Conservation (phyloP, 83 land plant species). For the Thuja plicata region DNA sequence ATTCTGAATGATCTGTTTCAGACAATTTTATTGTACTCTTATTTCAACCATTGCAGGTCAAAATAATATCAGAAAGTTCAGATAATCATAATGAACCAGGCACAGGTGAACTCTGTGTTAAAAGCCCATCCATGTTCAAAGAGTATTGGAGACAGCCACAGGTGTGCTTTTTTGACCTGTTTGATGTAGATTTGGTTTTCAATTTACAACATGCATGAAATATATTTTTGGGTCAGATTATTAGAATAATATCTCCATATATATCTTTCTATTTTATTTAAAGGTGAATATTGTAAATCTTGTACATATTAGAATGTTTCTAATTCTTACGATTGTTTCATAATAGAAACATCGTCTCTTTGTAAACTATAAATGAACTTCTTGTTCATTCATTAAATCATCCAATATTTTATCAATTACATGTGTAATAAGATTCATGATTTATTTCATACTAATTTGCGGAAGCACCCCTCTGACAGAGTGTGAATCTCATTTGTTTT, state of each 20-base stretch:
- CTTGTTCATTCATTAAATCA: no score
- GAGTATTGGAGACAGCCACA: slow-evolving; percentile 93
- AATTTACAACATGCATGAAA: not conserved
- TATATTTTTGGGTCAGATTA: not conserved
- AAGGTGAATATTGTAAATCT: no score
- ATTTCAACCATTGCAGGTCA: slow-evolving; percentile 44
- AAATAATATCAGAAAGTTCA: slow-evolving; percentile 60
- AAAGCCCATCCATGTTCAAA: slow-evolving; percentile 90
- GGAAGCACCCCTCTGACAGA: not conserved
- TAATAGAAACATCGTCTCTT: no score
- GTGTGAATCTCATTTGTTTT: not conserved
- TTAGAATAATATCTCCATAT: no score
- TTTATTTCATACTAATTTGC: not conserved
- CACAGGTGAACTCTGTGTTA: slow-evolving; percentile 90
- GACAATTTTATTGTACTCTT: not conserved
- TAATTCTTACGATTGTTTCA: no score
- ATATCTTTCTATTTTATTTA: no score
- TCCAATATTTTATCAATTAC: no score
- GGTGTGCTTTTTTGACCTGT: slow-evolving; percentile 34
- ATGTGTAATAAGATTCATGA: no score
- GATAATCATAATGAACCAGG: slow-evolving; percentile 28
- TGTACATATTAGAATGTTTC: no score
- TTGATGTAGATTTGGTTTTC: not conserved
- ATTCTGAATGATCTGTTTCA: slow-evolving; percentile 1
- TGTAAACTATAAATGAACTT: no score